Conservation (phyloP, 106 monocot species). For the Acorus gramineus region DNA sequence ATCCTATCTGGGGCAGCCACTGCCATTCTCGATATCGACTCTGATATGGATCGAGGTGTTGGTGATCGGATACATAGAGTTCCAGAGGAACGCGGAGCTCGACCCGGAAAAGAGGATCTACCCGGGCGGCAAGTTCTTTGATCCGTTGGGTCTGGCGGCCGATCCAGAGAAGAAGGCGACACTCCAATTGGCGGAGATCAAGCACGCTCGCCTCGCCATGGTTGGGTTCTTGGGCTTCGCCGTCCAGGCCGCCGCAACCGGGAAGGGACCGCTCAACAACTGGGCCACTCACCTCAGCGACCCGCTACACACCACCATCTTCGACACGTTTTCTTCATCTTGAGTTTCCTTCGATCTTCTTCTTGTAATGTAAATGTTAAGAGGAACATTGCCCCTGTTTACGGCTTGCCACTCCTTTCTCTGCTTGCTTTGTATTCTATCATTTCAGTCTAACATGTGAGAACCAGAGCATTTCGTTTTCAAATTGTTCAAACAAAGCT, state of each 20-base stretch:
- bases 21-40: slow-evolving; percentile 79
- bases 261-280: slow-evolving; percentile 95
- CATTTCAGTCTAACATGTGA: no score
- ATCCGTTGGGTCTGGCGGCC: slow-evolving; percentile 74
- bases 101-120: slow-evolving; percentile 90
- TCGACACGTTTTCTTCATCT: slow-evolving; percentile 47
- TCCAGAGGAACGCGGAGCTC: slow-evolving; percentile 91
- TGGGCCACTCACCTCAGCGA: slow-evolving; percentile 96
- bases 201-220: slow-evolving; percentile 98
- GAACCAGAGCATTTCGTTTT: no score
- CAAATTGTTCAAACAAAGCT: no score
- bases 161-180: slow-evolving; percentile 88
- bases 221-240: slow-evolving; percentile 86
- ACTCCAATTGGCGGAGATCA: slow-evolving; percentile 87
- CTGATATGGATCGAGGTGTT: slow-evolving; percentile 86
- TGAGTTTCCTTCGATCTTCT: no score
- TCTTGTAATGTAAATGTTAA: no score
- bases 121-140: slow-evolving; percentile 82
- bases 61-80: slow-evolving; percentile 97
- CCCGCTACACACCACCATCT: slow-evolving; percentile 98
- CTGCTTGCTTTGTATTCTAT: no score
- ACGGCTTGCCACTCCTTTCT: no score
- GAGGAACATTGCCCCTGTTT: no score
- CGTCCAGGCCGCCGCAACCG: slow-evolving; percentile 86
- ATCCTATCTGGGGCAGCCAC: slow-evolving; percentile 81